Base-by-base conservation (phyloP, 345 rosid species). In the Corchorus olitorius region DNA sequence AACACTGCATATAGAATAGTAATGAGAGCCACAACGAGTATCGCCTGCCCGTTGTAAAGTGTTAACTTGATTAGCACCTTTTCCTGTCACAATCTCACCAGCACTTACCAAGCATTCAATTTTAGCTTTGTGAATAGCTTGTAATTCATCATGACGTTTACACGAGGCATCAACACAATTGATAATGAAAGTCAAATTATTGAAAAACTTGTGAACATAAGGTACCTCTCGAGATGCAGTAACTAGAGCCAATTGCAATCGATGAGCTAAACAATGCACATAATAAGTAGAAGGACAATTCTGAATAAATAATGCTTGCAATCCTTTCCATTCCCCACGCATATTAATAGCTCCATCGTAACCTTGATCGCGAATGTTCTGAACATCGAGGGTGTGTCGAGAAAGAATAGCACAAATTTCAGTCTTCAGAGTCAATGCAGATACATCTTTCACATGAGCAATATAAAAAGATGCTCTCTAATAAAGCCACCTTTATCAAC, bases 301-400 rank as follows among this genome's bases (percentile, higher is more conserved):
- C 3, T 78, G 65, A 1, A 48, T 17, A 16, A 71, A 22, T 16
- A 78, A 53, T 5, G 53, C 9, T 33, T 65, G 33, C 16, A 72
- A 43, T 45, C 74, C 67, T 41, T 43, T 53, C 69, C 53, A 73
- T 56, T 73, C 4, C 4, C 54, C 43, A 34, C 16, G 8, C 52
- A 65, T 65, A 48, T 65, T 73, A 45, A 74, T 73, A 0, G 33
- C 74, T 7, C 37, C 54, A 73, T 73, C 54, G 48, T 78, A 78
- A 4, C 62, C 52, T 70, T 69, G 62, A 58, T 53, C 56, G 10
- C 2, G 46, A 2, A 65, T 50, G 52, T 75, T 53, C 10, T 65
- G 0, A 10, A 64, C n/a, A 50, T 52, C 12, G 3, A 75, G 37
- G 7, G 22, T 5, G 70, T 75, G 10, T 0, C 0, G 54, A 79